Percentiles rank a stretch among this genome's conserved stretches.
Evolutionary conservation across 1,284 basidiomycete species (phyloP).

Genomic region (Takashimella koratensis): DNA sequence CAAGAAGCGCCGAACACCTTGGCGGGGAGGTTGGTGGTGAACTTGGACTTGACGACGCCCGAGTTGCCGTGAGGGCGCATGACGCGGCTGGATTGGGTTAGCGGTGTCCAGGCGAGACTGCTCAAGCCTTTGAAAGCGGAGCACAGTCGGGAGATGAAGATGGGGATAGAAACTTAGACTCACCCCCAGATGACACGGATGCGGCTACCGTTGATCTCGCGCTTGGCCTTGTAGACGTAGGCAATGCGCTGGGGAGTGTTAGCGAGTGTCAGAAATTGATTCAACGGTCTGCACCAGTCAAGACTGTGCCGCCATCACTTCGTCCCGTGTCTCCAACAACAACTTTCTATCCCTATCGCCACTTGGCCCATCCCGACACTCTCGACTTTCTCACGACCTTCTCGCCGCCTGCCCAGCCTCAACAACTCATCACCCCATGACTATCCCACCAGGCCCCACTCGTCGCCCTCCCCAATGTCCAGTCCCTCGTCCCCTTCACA

Average conservation of each 20-base stretch:
- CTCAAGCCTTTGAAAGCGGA: neutral
- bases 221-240: constrained; percentile 95
- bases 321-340: too few species aligned
- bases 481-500: too few species aligned
- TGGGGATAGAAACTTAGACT: constrained; percentile 40
- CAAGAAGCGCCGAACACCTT: constrained; percentile 91
- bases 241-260: constrained; percentile 71
- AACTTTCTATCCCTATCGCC: too few species aligned
- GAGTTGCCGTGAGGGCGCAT: constrained; percentile 91
- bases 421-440: neutral
- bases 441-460: too few species aligned
- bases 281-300: neutral
- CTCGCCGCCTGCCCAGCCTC: neutral
- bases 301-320: neutral
- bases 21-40: constrained; percentile 93
- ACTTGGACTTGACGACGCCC: constrained; percentile 97
- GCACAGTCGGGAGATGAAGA: neutral
- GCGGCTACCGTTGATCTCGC: constrained; percentile 85
- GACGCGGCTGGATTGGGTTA: constrained; percentile 62
- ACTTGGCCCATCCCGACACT: too few species aligned
- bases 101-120: neutral
- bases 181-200: constrained; percentile 98
- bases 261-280: constrained; percentile 4
- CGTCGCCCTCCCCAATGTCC: too few species aligned
- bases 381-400: neutral